A percentile compares a stretch with the other conserved stretches of the same genome.
phyloP scores from a whole-genome alignment of 441 rosid species.

The Populus trichocarpa region DNA sequence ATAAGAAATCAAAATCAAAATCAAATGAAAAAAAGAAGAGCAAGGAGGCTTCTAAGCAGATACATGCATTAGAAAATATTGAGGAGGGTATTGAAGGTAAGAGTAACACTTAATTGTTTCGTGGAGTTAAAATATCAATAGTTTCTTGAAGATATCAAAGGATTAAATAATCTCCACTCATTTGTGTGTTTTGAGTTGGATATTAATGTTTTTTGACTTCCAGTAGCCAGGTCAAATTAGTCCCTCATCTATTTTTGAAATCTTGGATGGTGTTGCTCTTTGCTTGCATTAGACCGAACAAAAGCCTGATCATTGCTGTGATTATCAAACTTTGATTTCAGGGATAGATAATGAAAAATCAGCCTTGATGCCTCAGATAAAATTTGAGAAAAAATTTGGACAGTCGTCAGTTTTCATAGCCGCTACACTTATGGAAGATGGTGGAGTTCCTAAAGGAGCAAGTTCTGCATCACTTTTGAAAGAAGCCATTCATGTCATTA shows the following conservation, averaged over 20 bases:
- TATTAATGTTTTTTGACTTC: neutral
- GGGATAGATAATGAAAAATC: constrained; percentile 61
- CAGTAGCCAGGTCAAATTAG: neutral
- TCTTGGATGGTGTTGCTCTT: neutral
- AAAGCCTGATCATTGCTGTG: neutral
- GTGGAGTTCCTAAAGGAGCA: constrained; percentile 81
- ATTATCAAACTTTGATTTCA: constrained; percentile 21
- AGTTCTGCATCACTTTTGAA: constrained; percentile 78
- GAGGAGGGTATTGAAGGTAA: constrained; percentile 80
- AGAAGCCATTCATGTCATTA: constrained; percentile 97
- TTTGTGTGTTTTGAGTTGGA: neutral
- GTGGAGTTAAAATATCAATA: neutral
- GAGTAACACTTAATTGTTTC: neutral
- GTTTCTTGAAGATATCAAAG: neutral
- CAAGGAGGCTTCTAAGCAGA: constrained; percentile 71
- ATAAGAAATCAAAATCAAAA: constrained; percentile 42
- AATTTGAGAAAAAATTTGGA: constrained; percentile 93
- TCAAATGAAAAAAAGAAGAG: constrained; percentile 52
- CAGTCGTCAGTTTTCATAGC: constrained; percentile 88
- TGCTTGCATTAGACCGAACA: neutral
- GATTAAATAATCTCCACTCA: neutral
- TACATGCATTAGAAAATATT: constrained; percentile 69
- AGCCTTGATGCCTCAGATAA: constrained; percentile 48
- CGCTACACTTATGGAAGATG: constrained; percentile 72
- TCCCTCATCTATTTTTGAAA: neutral